Evolutionary conservation across 208 protist genomes (phyloP), one percentile per base, ranked within the genome.

Genomic region (Acanthamoeba culbertsoni): DNA sequence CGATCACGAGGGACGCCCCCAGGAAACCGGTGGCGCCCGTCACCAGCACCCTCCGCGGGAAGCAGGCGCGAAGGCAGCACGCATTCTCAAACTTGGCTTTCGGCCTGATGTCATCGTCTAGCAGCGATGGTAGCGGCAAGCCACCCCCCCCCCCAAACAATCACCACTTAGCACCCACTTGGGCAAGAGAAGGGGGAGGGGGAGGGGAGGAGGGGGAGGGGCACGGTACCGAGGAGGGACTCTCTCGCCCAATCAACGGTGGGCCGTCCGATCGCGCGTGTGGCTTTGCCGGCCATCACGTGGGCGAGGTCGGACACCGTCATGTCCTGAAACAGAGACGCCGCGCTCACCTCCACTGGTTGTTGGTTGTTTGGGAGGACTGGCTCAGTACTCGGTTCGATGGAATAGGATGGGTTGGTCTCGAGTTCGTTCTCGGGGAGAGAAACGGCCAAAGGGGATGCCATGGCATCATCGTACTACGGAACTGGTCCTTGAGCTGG

Each of bases 11-110:
- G 28, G 23, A 77, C 23, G 42, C 62, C 43, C 86, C 86, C 0
- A 92, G 86, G 45, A 92, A 92, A 18, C 86, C 86, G 23, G 86
- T 92, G 2, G 59, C 62, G 33, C 86, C 86, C 0, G 86, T 92
- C 42, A 92, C n/a, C 59, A 92, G 45, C n/a, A 65, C 57, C 35
- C 16, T 0, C 33, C 10, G 45, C 2, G 46, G 79, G 0, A 2
- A 45, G 16, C 1, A 8, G 7, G 1, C n/a, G 20, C 6, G 40
- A 31, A 6, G 35, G 26, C 8, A 6, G 1, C 33, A 10, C 23
- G 28, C 12, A 10, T 10, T 68, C 7, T 35, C 26, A n/a, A 89
- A 35, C 20, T 1, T 31, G 8, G 18, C 28, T n/a, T 31, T 59
- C 0, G 79, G 79, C 53, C 40, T 1, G 31, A 89, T 89, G 12